Evolutionary conservation across 768 basidiomycete genomes (phyloP).

Genomic region (Rhizopogon roseolus): DNA sequence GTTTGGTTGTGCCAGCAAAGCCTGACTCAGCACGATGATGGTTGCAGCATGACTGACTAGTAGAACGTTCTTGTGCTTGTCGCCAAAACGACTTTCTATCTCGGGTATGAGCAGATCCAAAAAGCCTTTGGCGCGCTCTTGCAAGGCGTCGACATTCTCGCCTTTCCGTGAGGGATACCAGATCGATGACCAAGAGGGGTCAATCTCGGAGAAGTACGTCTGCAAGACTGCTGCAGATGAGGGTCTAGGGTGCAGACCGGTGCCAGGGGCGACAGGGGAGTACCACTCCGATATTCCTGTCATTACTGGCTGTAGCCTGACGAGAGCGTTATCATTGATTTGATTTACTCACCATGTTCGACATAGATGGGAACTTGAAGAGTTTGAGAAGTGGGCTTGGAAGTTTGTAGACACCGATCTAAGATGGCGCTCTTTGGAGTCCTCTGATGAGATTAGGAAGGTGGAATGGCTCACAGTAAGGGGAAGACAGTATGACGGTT

Average conservation of each 20-base stretch:
- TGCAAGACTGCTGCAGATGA: conserved; percentile 48
- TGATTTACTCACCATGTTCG: conserved; percentile 57
- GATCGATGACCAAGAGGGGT: conserved; percentile 57
- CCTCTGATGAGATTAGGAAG: not conserved
- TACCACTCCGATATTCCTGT: conserved; percentile 77
- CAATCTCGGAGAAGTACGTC: conserved; percentile 46
- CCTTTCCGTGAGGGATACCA: conserved; percentile 72
- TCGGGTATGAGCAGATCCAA: conserved; percentile 46
- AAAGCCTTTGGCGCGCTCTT: conserved; percentile 53
- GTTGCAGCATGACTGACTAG: conserved; percentile 77
- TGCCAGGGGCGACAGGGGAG: conserved; percentile 59
- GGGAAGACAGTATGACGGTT: conserved; percentile 79
- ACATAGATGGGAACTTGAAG: conserved; percentile 67
- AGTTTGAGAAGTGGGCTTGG: conserved; percentile 55
- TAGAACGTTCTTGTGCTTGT: conserved; percentile 47
- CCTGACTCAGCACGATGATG: conserved; percentile 58
- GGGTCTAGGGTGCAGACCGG: conserved; percentile 76
- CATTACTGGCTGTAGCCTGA: not conserved
- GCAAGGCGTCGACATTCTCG: conserved; percentile 59
- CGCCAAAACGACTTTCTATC: conserved; percentile 40
- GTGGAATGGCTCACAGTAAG: conserved; percentile 54
- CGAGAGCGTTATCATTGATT: not conserved
- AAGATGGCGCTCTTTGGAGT: not conserved
- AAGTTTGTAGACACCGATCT: conserved; percentile 89
- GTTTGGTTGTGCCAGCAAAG: conserved; percentile 47